Conservation (phyloP, 2,329 filamentous ascomycete species). For the Claviceps spartinae region DNA sequence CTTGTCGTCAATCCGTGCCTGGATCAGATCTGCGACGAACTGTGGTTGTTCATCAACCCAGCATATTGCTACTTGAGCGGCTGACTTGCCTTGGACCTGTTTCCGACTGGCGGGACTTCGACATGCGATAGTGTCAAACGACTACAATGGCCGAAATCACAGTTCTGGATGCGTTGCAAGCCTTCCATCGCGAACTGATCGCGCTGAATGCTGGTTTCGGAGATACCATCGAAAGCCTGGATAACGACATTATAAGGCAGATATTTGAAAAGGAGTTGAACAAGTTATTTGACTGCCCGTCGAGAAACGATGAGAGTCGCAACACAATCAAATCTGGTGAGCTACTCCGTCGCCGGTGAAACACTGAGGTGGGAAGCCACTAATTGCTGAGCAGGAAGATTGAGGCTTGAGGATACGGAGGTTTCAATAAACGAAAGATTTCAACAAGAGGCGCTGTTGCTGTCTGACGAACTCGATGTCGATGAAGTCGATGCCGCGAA, state of each 20-base stretch:
- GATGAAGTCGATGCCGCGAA: constrained; percentile 77
- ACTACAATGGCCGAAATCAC: constrained; percentile 57
- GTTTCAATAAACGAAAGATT: constrained; percentile 81
- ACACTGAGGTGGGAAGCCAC: constrained; percentile 3
- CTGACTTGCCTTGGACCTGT: not conserved
- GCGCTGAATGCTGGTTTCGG: constrained; percentile 57
- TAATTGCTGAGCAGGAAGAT: constrained; percentile 46
- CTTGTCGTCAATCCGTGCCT: constrained; percentile 1
- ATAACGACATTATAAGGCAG: constrained; percentile 55
- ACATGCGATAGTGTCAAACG: constrained; percentile 32
- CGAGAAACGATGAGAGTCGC: constrained; percentile 63
- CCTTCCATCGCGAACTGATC: constrained; percentile 73
- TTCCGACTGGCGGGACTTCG: constrained; percentile 9
- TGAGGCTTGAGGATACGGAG: constrained; percentile 57
- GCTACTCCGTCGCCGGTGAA: constrained; percentile 8
- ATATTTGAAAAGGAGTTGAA: constrained; percentile 61
- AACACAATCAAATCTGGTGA: constrained; percentile 54
- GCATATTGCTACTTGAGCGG: not conserved
- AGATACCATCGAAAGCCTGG: constrained; percentile 49
- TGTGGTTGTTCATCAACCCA: not conserved
- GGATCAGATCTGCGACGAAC: constrained; percentile 9
- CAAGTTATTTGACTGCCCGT: constrained; percentile 58
- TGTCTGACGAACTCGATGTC: constrained; percentile 79
- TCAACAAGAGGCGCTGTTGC: constrained; percentile 63
- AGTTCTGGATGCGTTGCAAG: constrained; percentile 64